Evolutionary conservation across 2,329 filamentous ascomycete genomes (phyloP).

Genomic region (Xylaria arbuscula): DNA sequence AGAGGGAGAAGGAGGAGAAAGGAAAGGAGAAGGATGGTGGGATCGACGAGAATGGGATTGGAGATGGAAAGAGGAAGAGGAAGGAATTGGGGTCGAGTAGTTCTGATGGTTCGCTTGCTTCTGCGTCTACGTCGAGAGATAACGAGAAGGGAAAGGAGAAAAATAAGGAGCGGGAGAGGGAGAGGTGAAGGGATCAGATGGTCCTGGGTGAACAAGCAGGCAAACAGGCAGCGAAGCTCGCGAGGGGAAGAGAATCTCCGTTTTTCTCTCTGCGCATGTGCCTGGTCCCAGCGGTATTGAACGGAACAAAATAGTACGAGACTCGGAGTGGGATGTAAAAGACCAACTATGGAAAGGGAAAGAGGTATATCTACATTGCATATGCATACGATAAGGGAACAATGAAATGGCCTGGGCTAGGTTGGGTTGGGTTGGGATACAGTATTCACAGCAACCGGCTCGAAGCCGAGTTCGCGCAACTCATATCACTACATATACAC

Average conservation of each 20-base stretch:
- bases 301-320: neutral
- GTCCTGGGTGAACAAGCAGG: neutral
- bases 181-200: neutral
- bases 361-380: slow-evolving; percentile 6
- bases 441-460: neutral
- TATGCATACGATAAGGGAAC: slow-evolving; percentile 11
- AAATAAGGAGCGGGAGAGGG: neutral
- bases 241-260: no score
- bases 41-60: no score
- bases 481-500: slow-evolving; percentile 2
- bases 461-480: no score
- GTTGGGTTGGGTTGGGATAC: neutral
- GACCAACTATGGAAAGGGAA: neutral
- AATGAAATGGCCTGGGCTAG: no score
- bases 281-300: neutral
- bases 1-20: slow-evolving; percentile 20
- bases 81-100: no score
- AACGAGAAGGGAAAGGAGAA: neutral
- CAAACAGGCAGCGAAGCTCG: neutral
- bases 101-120: neutral
- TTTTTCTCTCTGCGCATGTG: neutral
- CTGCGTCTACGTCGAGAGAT: slow-evolving; percentile 6
- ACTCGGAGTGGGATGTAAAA: neutral
- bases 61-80: no score
- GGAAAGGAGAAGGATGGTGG: neutral